A percentile compares a stretch with the other conserved stretches of the same genome.
These are phyloP conservation scores for Phialemoniopsis sp. DNA, from an alignment of 2,329 filamentous ascomycete genomes.

Conservation along the genomic window DNA sequence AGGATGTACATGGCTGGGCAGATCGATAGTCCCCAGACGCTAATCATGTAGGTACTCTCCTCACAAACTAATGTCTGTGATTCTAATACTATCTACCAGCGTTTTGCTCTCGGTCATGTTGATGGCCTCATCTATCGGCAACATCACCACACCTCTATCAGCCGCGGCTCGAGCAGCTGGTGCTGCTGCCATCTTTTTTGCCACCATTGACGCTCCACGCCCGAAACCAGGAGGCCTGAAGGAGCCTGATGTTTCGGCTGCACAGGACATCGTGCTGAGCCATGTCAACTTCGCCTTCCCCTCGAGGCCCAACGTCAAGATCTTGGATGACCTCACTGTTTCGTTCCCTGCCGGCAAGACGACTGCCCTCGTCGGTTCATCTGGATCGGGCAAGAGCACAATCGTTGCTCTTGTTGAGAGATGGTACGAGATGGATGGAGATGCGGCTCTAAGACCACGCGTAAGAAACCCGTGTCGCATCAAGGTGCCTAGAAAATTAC, in stretches of 20 bases:
- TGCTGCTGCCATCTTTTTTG: slow-evolving; percentile 52
- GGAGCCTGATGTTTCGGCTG: slow-evolving; percentile 38
- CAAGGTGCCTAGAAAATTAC: not conserved
- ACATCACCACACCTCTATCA: slow-evolving; percentile 51
- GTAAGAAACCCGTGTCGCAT: slow-evolving; percentile 1
- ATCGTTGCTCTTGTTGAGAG: slow-evolving; percentile 66
- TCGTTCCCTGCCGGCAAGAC: slow-evolving; percentile 63
- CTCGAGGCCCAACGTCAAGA: slow-evolving; percentile 37
- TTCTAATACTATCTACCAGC: slow-evolving; percentile 10
- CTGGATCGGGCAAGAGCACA: slow-evolving; percentile 80
- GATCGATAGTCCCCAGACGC: slow-evolving; percentile 44
- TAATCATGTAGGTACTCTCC: slow-evolving; percentile 45
- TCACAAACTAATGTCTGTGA: not conserved
- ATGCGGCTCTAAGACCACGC: slow-evolving; percentile 23
- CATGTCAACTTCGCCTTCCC: slow-evolving; percentile 67
- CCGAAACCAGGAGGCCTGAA: slow-evolving; percentile 30
- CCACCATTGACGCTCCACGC: slow-evolving; percentile 39
- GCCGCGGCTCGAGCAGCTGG: slow-evolving; percentile 50
- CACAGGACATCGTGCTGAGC: slow-evolving; percentile 52
- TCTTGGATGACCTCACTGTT: slow-evolving; percentile 46
- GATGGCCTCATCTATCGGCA: slow-evolving; percentile 49
- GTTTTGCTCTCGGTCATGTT: slow-evolving; percentile 56
- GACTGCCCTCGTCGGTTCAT: slow-evolving; percentile 76
- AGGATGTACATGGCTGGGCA: slow-evolving; percentile 42
- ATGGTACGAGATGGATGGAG: slow-evolving; percentile 60